Base-by-base conservation (phyloP, 225 moss, liverwort and hornwort genomes). In the Sphagnum contortum region DNA sequence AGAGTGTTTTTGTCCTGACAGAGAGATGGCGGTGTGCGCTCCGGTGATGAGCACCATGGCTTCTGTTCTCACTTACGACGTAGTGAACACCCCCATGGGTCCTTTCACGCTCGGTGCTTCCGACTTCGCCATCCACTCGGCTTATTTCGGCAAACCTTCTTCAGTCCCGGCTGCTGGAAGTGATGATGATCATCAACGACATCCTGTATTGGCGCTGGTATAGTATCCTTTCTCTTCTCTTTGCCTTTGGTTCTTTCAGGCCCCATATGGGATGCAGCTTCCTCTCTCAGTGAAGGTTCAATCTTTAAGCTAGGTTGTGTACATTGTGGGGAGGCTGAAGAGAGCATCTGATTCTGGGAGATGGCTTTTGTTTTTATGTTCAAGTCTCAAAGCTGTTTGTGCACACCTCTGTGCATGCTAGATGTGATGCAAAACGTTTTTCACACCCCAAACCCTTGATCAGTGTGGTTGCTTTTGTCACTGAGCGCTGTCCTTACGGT, bases 21-120 rank as follows among this genome's bases (percentile, higher is more conserved):
- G 29, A 29, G 29, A 29, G 29, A 29, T 29, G 29, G 29, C 29
- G 1, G 29, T 29, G 29, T 29, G 29, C 29, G 76, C 79, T 12
- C 79, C 74, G 80, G 70, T 71, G 62, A 49, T 47, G 47, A 5
- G 48, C n/a, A 48, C 13, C 7, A 55, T 61, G 53, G 47, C 52
- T 60, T 9, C 12, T 53, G 53, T 51, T 6, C 75, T 83, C 52
- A 68, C 79, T 0, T 87, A 87, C 4, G 75, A 61, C 47, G 71
- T 78, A 52, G 71, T 87, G 57, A 71, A 80, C 45, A 87, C 87
- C 53, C 80, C 83, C 6, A 69, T 87, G 62, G 83, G 87, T 2
- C 76, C 78, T 2, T 83, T 87, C 65, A 78, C 83, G 1, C 59
- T 87, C 5, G 83, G 87, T 55, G 83, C 87, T 5, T 78, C 83